A percentile compares a stretch with the other conserved stretches of the same genome.
These are phyloP conservation scores for Castanospermum australe DNA, from an alignment of 306 rosid genomes.

Conservation along the genomic window DNA sequence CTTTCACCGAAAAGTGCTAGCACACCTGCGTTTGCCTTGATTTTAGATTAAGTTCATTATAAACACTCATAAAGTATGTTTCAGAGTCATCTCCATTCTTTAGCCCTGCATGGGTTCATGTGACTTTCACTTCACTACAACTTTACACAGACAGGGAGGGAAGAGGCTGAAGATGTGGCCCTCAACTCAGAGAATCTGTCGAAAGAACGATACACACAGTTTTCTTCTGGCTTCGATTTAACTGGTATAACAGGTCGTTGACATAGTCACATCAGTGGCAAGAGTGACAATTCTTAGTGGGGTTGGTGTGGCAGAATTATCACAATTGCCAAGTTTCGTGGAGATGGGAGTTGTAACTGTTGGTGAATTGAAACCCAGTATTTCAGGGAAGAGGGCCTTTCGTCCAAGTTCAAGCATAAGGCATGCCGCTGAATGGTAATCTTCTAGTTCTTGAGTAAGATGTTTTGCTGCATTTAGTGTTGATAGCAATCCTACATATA, in stretches of 20 bases:
- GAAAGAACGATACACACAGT: slow-evolving; percentile 26
- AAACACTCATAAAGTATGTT: slow-evolving; percentile 54
- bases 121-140: slow-evolving; percentile 48
- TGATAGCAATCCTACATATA: neutral
- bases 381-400: slow-evolving; percentile 89
- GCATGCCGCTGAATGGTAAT: slow-evolving; percentile 79
- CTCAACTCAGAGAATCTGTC: slow-evolving; percentile 38
- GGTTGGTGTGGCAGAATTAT: slow-evolving; percentile 24
- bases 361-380: slow-evolving; percentile 91
- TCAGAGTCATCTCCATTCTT: slow-evolving; percentile 43
- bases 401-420: slow-evolving; percentile 74
- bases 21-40: slow-evolving; percentile 58
- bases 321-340: slow-evolving; percentile 26
- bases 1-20: slow-evolving; percentile 95
- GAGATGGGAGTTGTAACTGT: slow-evolving; percentile 89
- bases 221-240: neutral
- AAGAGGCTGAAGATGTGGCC: slow-evolving; percentile 29
- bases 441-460: neutral
- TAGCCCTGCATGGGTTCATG: slow-evolving; percentile 62
- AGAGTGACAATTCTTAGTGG: slow-evolving; percentile 32
- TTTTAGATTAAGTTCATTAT: slow-evolving; percentile 54
- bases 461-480: too few species aligned
- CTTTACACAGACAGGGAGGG: slow-evolving; percentile 30
- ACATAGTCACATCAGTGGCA: slow-evolving; percentile 14
- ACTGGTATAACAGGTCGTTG: neutral